Evolutionary conservation across 1,139 yeast species (phyloP), one percentile per base, ranked within the genome.

Genomic region (Nakaseomyces bracarensis): DNA sequence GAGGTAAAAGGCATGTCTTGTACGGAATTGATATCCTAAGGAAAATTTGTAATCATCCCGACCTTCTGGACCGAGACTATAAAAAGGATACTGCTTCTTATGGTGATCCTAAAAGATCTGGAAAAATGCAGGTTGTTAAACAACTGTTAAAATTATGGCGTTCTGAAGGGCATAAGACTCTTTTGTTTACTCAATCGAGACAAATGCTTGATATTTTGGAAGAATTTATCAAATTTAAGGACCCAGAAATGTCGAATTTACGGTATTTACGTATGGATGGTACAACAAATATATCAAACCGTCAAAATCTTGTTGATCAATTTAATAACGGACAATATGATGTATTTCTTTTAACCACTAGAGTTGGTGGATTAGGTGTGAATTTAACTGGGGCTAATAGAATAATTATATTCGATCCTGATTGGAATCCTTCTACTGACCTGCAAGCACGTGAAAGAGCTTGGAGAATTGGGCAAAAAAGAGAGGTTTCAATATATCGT

Each of bases 341-440:
- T 46, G 74, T 91, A 1, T 93, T 91, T 58, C 63, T 91, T 23
- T 67, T 91, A 36, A 91, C 98, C 0, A 91, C 98, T 0, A 76
- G 91, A 56, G 98, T 91, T 2, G 98, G 98, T 20, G 98, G 98
- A 0, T 68, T 91, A 36, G 98, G 98, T 18, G 85, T 91, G 1
- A 91, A 91, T 60, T 64, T 91, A 39, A 91, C 96, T 0, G 97
- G 97, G 3, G 98, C 98, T 0, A 91, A 87, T 53, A 67, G 98
- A 41, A 96, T 91, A 5, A 86, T 91, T 15, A 91, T 91, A 14
- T 91, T 73, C 59, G 98, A 91, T 57, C 98, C 98, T 0, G 98
- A 91, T 61, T 91, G 98, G 98, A 91, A 91, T 57, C 98, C 98
- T 0, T 86, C 96, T 0, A 91, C 97, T 0, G 98, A 91, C 66